A percentile compares a stretch with the other conserved stretches of the same genome.
Conservation (phyloP, 2,329 filamentous ascomycete genomes). For the Byssothecium circinans region DNA sequence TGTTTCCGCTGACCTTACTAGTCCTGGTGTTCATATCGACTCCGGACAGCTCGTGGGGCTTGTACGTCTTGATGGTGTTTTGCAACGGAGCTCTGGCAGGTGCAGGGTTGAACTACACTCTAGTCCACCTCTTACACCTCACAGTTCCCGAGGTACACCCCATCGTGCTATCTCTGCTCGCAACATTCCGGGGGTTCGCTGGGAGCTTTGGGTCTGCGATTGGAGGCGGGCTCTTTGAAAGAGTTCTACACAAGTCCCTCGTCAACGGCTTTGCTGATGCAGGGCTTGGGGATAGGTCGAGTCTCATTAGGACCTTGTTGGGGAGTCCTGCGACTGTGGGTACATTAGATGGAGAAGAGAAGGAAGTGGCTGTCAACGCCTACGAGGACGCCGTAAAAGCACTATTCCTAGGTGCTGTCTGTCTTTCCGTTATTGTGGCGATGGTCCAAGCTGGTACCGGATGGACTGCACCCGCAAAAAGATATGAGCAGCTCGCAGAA, state of each 20-base stretch:
- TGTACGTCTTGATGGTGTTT: slow-evolving; percentile 65
- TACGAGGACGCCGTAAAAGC: slow-evolving; percentile 58
- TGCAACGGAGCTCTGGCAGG: slow-evolving; percentile 73
- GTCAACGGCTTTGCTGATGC: slow-evolving; percentile 58
- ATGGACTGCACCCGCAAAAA: slow-evolving; percentile 49
- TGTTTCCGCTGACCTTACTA: slow-evolving; percentile 65
- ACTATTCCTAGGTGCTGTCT: slow-evolving; percentile 57
- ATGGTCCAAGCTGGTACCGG: slow-evolving; percentile 61
- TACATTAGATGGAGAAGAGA: slow-evolving; percentile 53
- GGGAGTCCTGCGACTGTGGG: slow-evolving; percentile 61
- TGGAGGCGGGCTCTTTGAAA: slow-evolving; percentile 73
- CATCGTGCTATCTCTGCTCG: slow-evolving; percentile 72
- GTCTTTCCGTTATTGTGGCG: slow-evolving; percentile 52
- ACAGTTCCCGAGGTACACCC: slow-evolving; percentile 68
- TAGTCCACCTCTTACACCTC: slow-evolving; percentile 77
- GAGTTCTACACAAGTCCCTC: slow-evolving; percentile 60
- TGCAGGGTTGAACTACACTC: slow-evolving; percentile 74
- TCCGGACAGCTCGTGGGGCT: slow-evolving; percentile 51
- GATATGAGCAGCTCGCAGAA: slow-evolving; percentile 13
- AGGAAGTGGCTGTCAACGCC: slow-evolving; percentile 53
- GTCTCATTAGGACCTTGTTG: slow-evolving; percentile 57
- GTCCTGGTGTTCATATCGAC: slow-evolving; percentile 60
- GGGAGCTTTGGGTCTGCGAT: slow-evolving; percentile 80
- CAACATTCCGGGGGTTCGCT: slow-evolving; percentile 80
- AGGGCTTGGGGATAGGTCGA: slow-evolving; percentile 42